Conservation (phyloP, 2,329 filamentous ascomycete species). For the Cordyceps militaris region DNA sequence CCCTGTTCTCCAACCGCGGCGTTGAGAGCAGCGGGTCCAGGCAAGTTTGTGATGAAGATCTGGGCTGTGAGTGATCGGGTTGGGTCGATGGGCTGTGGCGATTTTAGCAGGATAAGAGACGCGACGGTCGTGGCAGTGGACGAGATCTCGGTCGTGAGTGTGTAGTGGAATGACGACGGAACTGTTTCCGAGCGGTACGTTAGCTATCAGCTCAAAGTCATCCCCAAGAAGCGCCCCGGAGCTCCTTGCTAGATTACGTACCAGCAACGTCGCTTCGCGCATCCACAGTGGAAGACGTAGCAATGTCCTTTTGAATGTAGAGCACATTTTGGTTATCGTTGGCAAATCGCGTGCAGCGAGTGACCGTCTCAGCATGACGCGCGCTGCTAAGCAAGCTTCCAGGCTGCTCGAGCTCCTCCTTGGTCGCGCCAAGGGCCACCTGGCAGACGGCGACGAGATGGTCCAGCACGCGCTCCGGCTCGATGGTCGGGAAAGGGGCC, state of each 20-base stretch:
- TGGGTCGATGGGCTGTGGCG: slow-evolving; percentile 79
- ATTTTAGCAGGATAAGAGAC: slow-evolving; percentile 85
- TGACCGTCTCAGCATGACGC: slow-evolving; percentile 69
- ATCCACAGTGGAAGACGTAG: slow-evolving; percentile 44
- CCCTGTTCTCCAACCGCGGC: slow-evolving; percentile 63
- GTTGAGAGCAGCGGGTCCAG: slow-evolving; percentile 67
- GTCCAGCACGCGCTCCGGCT: slow-evolving; percentile 63
- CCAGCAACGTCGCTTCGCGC: slow-evolving; percentile 40
- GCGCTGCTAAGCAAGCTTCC: slow-evolving; percentile 76
- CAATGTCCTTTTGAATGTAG: slow-evolving; percentile 81
- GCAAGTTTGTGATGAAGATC: slow-evolving; percentile 87
- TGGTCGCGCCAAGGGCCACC: slow-evolving; percentile 66
- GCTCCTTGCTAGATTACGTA: slow-evolving; percentile 24
- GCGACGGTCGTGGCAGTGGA: slow-evolving; percentile 73
- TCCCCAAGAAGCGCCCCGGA: background rate
- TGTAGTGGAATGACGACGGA: slow-evolving; percentile 62
- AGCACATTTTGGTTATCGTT: slow-evolving; percentile 79
- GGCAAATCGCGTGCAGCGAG: slow-evolving; percentile 83
- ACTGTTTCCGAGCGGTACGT: slow-evolving; percentile 23
- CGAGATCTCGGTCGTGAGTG: slow-evolving; percentile 73
- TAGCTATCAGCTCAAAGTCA: background rate
- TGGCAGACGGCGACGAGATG: slow-evolving; percentile 65
- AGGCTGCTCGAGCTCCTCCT: slow-evolving; percentile 69
- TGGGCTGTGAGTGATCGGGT: slow-evolving; percentile 76
- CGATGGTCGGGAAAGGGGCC: slow-evolving; percentile 49